Percentiles rank a stretch among this genome's conserved stretches.
Evolutionary conservation across 129 eudicot genomes (phyloP).

Genomic region (Glebionis coronaria): DNA sequence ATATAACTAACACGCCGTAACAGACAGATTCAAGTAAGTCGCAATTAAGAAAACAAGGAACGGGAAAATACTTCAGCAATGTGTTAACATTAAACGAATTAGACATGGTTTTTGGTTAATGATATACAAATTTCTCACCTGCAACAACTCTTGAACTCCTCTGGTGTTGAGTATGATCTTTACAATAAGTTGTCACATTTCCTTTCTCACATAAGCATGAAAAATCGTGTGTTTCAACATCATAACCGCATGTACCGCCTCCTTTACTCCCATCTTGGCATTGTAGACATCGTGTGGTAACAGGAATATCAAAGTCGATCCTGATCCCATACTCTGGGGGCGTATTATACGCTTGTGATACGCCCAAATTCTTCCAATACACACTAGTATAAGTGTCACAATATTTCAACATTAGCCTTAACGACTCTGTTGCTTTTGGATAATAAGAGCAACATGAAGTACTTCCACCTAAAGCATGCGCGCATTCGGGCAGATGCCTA

Average conservation of each 20-base stretch:
- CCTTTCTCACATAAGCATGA: conserved; percentile 72
- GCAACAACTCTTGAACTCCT: conserved; percentile 48
- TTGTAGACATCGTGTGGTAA: conserved; percentile 63
- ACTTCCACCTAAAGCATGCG: conserved; percentile 35
- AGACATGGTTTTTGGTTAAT: not conserved
- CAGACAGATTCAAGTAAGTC: no score
- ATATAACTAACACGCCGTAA: not conserved
- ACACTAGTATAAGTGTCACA: conserved; percentile 81
- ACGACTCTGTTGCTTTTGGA: conserved; percentile 81
- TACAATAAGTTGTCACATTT: conserved; percentile 76
- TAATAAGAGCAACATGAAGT: conserved; percentile 86
- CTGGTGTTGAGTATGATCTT: conserved; percentile 51
- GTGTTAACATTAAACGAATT: no score
- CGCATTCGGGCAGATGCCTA: conserved; percentile 71
- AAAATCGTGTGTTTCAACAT: conserved; percentile 55
- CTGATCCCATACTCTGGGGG: conserved; percentile 83
- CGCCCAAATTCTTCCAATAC: conserved; percentile 85
- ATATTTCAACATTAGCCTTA: conserved; percentile 78
- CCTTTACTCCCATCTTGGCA: conserved; percentile 76
- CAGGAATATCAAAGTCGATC: conserved; percentile 85
- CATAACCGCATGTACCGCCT: conserved; percentile 84
- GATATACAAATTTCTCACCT: conserved; percentile 30
- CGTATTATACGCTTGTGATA: conserved; percentile 44
- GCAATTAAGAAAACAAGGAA: no score
- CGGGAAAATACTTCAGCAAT: no score